Evolutionary conservation across 345 rosid genomes (phyloP), one percentile per base, ranked within the genome.

Genomic region (Abelmoschus esculentus): DNA sequence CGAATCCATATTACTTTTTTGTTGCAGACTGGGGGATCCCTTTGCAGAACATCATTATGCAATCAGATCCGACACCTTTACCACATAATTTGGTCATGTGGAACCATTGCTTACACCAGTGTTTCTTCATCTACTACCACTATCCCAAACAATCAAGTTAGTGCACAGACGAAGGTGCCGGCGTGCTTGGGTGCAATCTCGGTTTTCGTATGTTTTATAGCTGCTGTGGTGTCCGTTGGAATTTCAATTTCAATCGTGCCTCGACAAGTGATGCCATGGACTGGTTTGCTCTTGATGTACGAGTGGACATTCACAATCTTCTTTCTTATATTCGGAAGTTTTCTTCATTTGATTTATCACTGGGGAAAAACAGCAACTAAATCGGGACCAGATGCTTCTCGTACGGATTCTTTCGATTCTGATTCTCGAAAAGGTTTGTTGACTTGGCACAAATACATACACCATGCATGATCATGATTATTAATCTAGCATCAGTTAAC

Each of bases 381-480:
- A 29, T 29, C 32, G 32, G 32, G 32, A 29, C 32, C 3, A 29
- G 32, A 42, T 70, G 61, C 87, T 8, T 71, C 88, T 7, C 71
- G 67, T 65, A 56, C 83, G 1, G 86, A 85, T 44, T 80, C 90
- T 8, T 49, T 70, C 12, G 89, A 84, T 73, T 69, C 82, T 64
- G 97, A 85, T 71, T 85, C 93, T 15, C 89, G 83, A 74, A 92
- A 92, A 89, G 97, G 98, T 89, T 50, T 59, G 68, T 65, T 4
- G 8, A 47, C 49, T 44, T 34, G 47, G 63, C 38, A 61, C 63
- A 13, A 56, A 14, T 40, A 5, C 54, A 42, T 65, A 22, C 11
- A 17, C 15, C 18, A 18, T 64, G n/a, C 7, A 65, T 19, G n/a
- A 5, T 18, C 50, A 2, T 44, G 50, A 44, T 44, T 47, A 47